Base-by-base conservation (phyloP, 805 yeast species). In the Pichia thaimueangensis region DNA sequence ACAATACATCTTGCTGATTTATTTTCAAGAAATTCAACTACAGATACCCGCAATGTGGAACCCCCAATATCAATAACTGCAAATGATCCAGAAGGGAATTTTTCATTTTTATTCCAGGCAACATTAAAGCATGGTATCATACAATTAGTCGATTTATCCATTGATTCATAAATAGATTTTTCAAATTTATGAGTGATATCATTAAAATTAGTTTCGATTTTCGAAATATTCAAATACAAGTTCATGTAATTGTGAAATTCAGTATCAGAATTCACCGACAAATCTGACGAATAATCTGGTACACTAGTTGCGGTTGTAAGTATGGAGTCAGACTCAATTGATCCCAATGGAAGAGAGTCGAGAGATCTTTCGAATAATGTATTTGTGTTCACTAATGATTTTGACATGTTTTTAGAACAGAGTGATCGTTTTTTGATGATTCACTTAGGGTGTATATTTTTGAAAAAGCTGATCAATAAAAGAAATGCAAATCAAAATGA, bases 11-110 rank as follows among this genome's bases (percentile, higher is more conserved):
- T 15, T 7, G 43, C 41, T 16, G 68, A 34, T 10, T 38, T 37
- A 9, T 34, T 30, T 5, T 39, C 39, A 7, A 37, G 6, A 15
- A 57, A 41, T 13, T 45, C 38, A 10, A 59, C 45, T 6, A 60
- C 31, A 6, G 56, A 58, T 6, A 71, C 60, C 30, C 79, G 59
- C 16, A 75, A 54, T 1, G 81, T 75, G 1, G 76, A 69, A 2
- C 81, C 82, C 8, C 82, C 82, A 37, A 76, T 56, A 48, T 76
- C 82, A 17, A 76, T 60, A 24, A 64, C 73, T 52, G 68, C 64
- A 57, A 45, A 71, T 5, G 35, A 28, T 7, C 57, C 58, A 8
- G 13, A 24, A n/a, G 35, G 28, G 11, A 29, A 6, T 2, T 17
- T 23, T 5, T 10, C 5, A 6, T 17, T 15, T 6, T 37, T 27